Evolutionary conservation across 805 yeast species (phyloP).

Genomic region (Pichia scutulata): DNA sequence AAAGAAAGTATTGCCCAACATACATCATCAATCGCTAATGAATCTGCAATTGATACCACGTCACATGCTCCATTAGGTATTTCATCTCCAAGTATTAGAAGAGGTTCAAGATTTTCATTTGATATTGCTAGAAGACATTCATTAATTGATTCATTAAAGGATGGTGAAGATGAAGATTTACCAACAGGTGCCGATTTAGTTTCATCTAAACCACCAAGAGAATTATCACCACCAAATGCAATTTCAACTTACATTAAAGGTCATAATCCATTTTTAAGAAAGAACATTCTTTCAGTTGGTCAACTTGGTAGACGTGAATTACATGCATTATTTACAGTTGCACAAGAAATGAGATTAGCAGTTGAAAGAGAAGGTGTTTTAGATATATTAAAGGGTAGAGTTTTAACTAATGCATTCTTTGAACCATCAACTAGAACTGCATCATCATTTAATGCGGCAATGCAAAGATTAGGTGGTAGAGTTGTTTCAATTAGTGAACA

Average conservation of each 20-base stretch:
- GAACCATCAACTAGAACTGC: constrained; percentile 98
- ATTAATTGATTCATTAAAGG: constrained; percentile 23
- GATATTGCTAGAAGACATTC: constrained; percentile 32
- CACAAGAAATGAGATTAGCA: constrained; percentile 94
- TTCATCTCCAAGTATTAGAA: constrained; percentile 29
- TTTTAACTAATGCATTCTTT: constrained; percentile 90
- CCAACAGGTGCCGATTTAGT: constrained; percentile 62
- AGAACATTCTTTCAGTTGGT: constrained; percentile 79
- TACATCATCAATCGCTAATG: constrained; percentile 24
- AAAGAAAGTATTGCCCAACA: constrained; percentile 43
- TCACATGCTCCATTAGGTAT: constrained; percentile 23
- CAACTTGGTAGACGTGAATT: constrained; percentile 83
- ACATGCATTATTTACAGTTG: constrained; percentile 90
- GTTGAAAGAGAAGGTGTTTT: constrained; percentile 95
- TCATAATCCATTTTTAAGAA: constrained; percentile 86
- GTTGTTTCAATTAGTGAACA: constrained; percentile 80
- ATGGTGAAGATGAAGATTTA: constrained; percentile 32
- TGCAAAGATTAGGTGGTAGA: constrained; percentile 99
- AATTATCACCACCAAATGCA: constrained; percentile 71
- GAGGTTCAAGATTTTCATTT: constrained; percentile 45
- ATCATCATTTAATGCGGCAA: constrained; percentile 96
- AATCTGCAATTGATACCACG: constrained; percentile 12
- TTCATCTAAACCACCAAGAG: constrained; percentile 65
- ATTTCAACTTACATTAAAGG: constrained; percentile 67
- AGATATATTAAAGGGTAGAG: constrained; percentile 83